phyloP scores from a whole-genome alignment of 345 rosid species.

The Syzygium aqueum region DNA sequence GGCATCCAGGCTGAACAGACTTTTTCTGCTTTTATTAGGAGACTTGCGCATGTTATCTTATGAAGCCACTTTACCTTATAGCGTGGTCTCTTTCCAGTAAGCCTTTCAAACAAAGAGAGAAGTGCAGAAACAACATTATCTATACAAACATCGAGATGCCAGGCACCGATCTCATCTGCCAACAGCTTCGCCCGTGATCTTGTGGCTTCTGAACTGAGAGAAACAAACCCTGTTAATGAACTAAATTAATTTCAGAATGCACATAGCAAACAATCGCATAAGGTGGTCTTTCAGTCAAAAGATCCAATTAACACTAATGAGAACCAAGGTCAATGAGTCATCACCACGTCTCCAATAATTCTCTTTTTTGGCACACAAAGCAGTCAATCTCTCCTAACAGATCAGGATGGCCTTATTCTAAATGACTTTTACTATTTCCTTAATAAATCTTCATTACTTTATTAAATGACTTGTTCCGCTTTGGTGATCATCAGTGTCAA shows the following conservation, averaged over 20 bases:
- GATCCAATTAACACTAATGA: neutral
- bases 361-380: neutral
- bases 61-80: conserved; percentile 48
- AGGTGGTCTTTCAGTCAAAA: neutral
- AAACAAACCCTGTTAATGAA: neutral
- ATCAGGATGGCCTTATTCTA: neutral
- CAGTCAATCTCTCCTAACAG: neutral
- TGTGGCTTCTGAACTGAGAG: conserved; percentile 66
- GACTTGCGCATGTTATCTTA: neutral
- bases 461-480: neutral
- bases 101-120: conserved; percentile 63
- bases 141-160: conserved; percentile 88
- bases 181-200: conserved; percentile 66
- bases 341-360: neutral
- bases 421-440: neutral
- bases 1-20: neutral
- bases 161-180: conserved; percentile 85
- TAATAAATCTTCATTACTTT: neutral
- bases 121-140: conserved; percentile 79
- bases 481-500: neutral
- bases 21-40: neutral
- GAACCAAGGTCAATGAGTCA: neutral
- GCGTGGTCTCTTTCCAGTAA: conserved; percentile 73
- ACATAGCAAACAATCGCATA: neutral
- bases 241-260: neutral